A percentile compares a stretch with the other conserved stretches of the same genome.
Evolutionary conservation across 1,284 basidiomycete species (phyloP).

Genomic region (Pascua sp.): DNA sequence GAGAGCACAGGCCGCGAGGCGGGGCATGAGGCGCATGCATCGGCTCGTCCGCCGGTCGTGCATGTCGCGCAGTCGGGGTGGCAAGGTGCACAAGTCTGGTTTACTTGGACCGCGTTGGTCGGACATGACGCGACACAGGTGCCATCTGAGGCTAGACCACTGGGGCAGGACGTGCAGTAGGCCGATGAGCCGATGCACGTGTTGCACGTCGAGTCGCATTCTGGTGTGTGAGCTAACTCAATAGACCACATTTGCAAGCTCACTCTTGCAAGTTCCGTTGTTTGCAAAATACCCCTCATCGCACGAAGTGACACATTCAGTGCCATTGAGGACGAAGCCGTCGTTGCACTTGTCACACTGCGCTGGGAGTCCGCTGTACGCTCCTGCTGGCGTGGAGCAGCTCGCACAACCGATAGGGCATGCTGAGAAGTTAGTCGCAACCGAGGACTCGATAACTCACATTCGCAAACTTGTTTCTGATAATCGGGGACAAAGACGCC

Average conservation of each 20-base stretch:
- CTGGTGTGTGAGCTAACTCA: conserved; percentile 12
- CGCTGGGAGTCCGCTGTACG: conserved; percentile 21
- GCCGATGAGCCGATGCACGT: conserved; percentile 40
- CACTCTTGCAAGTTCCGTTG: conserved; percentile 47
- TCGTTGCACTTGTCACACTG: conserved; percentile 48
- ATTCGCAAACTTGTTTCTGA: conserved; percentile 44
- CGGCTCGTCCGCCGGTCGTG: conserved; percentile 18
- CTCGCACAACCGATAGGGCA: conserved; percentile 47
- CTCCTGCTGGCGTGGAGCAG: conserved; percentile 46
- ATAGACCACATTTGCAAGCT: no score
- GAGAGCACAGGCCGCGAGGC: conserved; percentile 39
- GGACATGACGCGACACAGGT: conserved; percentile 47
- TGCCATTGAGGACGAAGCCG: conserved; percentile 46
- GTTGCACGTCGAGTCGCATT: conserved; percentile 45
- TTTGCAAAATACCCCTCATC: conserved; percentile 29
- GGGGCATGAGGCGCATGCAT: conserved; percentile 44
- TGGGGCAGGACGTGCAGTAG: conserved; percentile 42
- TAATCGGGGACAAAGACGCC: conserved; percentile 46
- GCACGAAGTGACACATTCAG: conserved; percentile 43
- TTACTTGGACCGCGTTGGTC: conserved; percentile 26
- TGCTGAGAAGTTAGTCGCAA: conserved; percentile 27
- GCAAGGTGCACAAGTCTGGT: conserved; percentile 44
- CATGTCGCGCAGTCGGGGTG: conserved; percentile 49
- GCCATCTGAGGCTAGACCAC: conserved; percentile 38
- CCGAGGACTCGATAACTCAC: conserved; percentile 33